phyloP scores from a whole-genome alignment of 768 basidiomycete species.

The Suillus americanus region DNA sequence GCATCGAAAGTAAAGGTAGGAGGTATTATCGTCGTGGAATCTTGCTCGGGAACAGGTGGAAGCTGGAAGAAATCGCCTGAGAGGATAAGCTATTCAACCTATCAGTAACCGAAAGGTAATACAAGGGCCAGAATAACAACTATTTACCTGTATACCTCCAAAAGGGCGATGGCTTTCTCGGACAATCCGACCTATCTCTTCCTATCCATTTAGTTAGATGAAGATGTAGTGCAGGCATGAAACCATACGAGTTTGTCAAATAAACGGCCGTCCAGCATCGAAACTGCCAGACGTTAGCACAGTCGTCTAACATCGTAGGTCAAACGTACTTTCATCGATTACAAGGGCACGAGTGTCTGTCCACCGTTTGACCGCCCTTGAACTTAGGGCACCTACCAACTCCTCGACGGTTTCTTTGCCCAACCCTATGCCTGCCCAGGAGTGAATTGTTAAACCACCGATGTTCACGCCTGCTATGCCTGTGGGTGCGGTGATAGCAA shows the following conservation, averaged over 20 bases:
- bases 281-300: conserved; percentile 44
- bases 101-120: conserved; percentile 2
- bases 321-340: conserved; percentile 68
- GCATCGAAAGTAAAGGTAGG: conserved; percentile 70
- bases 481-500: conserved; percentile 68
- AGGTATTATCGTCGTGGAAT: conserved; percentile 49
- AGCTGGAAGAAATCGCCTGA: conserved; percentile 84
- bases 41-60: conserved; percentile 60
- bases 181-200: conserved; percentile 41
- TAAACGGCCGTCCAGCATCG: conserved; percentile 69
- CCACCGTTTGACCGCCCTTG: conserved; percentile 46
- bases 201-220: conserved; percentile 17
- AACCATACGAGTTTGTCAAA: conserved; percentile 68
- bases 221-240: conserved; percentile 31
- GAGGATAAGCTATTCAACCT: conserved; percentile 54
- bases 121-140: background rate
- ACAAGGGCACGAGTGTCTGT: conserved; percentile 50
- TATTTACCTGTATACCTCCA: conserved; percentile 62
- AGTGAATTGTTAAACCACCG: conserved; percentile 66
- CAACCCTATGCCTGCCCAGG: conserved; percentile 62
- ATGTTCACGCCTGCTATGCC: conserved; percentile 72
- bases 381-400: conserved; percentile 38
- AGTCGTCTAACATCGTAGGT: background rate
- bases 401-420: conserved; percentile 48
- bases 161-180: conserved; percentile 49